Base-by-base conservation (phyloP, 352 stramenopile genomes). In the Globisporangium nodosum region DNA sequence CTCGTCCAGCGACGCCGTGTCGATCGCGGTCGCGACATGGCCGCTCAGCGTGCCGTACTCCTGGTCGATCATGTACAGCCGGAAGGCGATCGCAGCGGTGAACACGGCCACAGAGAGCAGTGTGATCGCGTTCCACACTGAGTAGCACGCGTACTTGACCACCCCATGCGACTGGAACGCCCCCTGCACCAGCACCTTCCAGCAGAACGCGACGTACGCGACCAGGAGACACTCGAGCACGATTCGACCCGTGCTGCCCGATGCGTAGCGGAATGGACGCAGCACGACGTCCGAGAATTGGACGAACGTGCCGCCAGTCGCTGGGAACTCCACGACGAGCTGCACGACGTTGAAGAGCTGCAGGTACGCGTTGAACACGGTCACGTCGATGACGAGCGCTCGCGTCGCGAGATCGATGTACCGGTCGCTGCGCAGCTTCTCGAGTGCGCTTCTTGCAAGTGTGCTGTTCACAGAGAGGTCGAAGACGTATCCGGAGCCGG, bases 291-390 rank as follows among this genome's bases (percentile, higher is more conserved):
- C 76, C 0, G 70, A 70, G 31, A 85, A 70, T 15, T 70, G 60
- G 3, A 78, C 68, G 58, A 75, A 81, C 8, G 72, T 67, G 9
- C 81, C 78, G 12, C 81, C 81, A 2, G 73, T 84, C 21, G 81
- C 61, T 0, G 78, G 81, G 57, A 91, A 87, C 49, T 91, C 81
- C 47, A 87, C 42, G 20, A 82, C 64, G 16, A 87, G 60, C 49
- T 83, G 65, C 9, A 91, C 71, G 6, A 77, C 64, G 51, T 81
- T 79, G 61, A 91, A 86, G 1, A 91, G 73, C 58, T 83, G 70
- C 27, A 84, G 49, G 57, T 87, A 85, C 8, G 76, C 68, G 56
- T 89, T 87, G 64, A 74, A 91, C 24, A 88, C 47, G 7, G 76
- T 85, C 42, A 86, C 70, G 39, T 91, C 78, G 21, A 89, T 54